phyloP scores from a whole-genome alignment of 2,329 filamentous ascomycete species.

The Fusarium ambrosium region DNA sequence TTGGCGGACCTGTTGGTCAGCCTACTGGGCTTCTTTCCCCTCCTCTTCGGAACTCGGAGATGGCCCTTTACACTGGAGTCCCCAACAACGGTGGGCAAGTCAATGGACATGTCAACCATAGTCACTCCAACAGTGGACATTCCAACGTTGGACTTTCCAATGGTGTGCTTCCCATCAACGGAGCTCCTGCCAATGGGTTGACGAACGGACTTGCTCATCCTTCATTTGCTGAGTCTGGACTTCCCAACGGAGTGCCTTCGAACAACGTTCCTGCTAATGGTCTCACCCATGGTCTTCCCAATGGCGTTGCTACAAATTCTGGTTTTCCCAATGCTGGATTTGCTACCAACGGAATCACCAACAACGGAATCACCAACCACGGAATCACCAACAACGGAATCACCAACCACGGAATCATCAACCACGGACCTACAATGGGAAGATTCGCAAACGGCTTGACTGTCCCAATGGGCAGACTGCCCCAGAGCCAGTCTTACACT shows the following conservation, averaged over 20 bases:
- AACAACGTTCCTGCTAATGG: not conserved
- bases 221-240: not conserved
- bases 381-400: too few relatives aligned
- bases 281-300: not conserved
- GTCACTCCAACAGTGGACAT: not conserved
- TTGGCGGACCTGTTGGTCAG: not conserved
- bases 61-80: not conserved
- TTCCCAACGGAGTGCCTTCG: not conserved
- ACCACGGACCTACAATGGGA: not conserved
- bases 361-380: too few relatives aligned
- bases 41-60: not conserved
- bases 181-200: not conserved
- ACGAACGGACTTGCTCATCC: not conserved
- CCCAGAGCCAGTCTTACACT: constrained; percentile 18
- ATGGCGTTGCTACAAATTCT: not conserved
- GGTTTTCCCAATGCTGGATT: not conserved
- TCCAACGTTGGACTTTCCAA: not conserved
- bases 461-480: not conserved
- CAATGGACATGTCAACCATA: not conserved
- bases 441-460: not conserved
- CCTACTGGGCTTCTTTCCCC: constrained; percentile 15
- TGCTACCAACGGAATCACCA: not conserved
- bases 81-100: not conserved
- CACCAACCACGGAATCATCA: not conserved
- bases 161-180: not conserved